Conservation (phyloP, 2,329 filamentous ascomycete species). For the Xylaria multiplex region DNA sequence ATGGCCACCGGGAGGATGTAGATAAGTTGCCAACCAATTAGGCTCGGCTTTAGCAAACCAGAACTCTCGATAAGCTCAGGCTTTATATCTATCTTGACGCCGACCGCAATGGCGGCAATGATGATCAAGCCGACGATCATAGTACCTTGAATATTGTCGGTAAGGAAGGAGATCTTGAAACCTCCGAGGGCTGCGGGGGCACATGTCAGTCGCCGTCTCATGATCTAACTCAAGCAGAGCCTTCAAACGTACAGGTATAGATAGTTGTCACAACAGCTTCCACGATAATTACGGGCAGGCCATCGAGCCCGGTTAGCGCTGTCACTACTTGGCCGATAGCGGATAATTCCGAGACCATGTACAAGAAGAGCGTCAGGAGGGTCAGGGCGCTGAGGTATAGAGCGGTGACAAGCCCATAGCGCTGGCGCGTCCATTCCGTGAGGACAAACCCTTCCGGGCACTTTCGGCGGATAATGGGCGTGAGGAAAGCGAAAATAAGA, state of each 20-base stretch:
- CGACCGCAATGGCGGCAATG: conserved; percentile 81
- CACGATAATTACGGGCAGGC: conserved; percentile 79
- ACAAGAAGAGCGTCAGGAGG: conserved; percentile 82
- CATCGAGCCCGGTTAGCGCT: conserved; percentile 77
- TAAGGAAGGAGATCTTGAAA: conserved; percentile 85
- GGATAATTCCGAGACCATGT: conserved; percentile 87
- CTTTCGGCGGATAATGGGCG: conserved; percentile 80
- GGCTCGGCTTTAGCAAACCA: conserved; percentile 72
- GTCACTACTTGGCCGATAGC: conserved; percentile 82
- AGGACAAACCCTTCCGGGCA: conserved; percentile 86
- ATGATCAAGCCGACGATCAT: conserved; percentile 82
- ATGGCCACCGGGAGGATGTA: conserved; percentile 86
- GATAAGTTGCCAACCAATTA: conserved; percentile 85
- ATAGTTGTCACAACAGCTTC: conserved; percentile 81
- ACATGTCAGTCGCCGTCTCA: conserved; percentile 30
- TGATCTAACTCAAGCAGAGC: neutral
- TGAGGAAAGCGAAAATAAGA: conserved; percentile 77
- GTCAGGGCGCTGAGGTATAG: conserved; percentile 82
- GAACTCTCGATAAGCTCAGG: conserved; percentile 73
- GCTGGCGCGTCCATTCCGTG: conserved; percentile 84
- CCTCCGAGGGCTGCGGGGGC: conserved; percentile 73
- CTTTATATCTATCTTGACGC: conserved; percentile 78
- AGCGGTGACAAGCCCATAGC: conserved; percentile 75
- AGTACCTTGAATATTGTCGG: conserved; percentile 81
- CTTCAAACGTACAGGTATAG: conserved; percentile 73